A percentile compares a stretch with the other conserved stretches of the same genome.
phyloP scores from a whole-genome alignment of 116 monocot species.

The Trichopus zeylanicus region DNA sequence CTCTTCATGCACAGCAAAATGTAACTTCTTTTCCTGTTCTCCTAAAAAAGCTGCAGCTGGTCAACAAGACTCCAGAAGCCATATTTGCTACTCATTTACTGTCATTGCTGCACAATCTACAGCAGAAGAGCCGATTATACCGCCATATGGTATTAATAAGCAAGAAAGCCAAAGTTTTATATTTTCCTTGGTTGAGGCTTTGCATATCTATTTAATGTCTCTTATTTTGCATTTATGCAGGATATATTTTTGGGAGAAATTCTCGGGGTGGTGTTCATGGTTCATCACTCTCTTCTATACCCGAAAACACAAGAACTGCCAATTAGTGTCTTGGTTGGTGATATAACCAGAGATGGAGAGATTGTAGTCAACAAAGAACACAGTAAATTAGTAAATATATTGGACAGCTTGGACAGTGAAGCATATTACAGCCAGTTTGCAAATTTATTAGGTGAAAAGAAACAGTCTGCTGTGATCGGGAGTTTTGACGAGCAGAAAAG shows the following conservation, averaged over 20 bases:
- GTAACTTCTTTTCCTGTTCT: conserved; percentile 40
- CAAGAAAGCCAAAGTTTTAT: background rate
- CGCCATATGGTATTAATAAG: conserved; percentile 39
- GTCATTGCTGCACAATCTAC: conserved; percentile 42
- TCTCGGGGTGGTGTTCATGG: conserved; percentile 60
- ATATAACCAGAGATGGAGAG: conserved; percentile 36
- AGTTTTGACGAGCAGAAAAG: conserved; percentile 69
- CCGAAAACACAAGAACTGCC: conserved; percentile 12
- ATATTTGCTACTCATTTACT: conserved; percentile 37
- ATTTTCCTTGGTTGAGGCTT: background rate
- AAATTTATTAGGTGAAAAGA: conserved; percentile 28
- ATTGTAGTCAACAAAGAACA: conserved; percentile 13
- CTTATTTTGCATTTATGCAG: conserved; percentile 21
- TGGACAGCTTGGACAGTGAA: conserved; percentile 29
- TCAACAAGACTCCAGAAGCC: conserved; percentile 50
- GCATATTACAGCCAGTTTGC: conserved; percentile 44
- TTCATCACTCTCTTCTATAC: conserved; percentile 21
- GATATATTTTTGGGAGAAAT: conserved; percentile 82
- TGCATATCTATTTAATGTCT: background rate
- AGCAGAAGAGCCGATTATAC: conserved; percentile 33
- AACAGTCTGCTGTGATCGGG: conserved; percentile 57
- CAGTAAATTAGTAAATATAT: conserved; percentile 36
- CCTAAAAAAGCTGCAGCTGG: conserved; percentile 25
- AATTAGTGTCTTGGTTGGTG: conserved; percentile 25
- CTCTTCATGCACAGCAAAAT: conserved; percentile 47